phyloP scores from a whole-genome alignment of 2,329 filamentous ascomycete genomes.

The Neobulgaria alba region DNA sequence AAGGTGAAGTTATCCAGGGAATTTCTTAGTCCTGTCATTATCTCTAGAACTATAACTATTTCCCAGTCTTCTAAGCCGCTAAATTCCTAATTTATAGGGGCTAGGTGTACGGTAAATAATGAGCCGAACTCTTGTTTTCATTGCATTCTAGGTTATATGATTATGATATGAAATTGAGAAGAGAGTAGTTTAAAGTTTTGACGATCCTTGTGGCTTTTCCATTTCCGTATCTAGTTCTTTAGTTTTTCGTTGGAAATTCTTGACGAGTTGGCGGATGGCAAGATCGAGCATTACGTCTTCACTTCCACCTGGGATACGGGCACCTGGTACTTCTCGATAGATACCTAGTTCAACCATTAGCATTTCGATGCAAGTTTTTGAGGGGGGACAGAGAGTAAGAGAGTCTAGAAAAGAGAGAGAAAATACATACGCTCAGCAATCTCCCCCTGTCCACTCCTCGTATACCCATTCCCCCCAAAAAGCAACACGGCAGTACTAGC shows the following conservation, averaged over 20 bases:
- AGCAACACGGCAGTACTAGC: slow-evolving; percentile 60
- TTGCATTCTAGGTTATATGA: no score
- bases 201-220: slow-evolving; percentile 26
- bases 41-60: neutral
- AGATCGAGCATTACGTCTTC: slow-evolving; percentile 69
- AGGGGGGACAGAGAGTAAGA: no score
- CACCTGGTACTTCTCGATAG: slow-evolving; percentile 54
- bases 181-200: slow-evolving; percentile 35
- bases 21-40: neutral
- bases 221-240: slow-evolving; percentile 38
- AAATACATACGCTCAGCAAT: slow-evolving; percentile 58
- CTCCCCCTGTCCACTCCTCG: slow-evolving; percentile 60
- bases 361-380: slow-evolving; percentile 6
- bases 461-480: slow-evolving; percentile 69
- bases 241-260: slow-evolving; percentile 54
- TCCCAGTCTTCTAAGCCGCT: neutral
- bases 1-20: no score
- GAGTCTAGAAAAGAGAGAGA: no score
- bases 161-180: neutral
- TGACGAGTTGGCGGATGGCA: slow-evolving; percentile 60
- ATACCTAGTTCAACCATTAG: no score
- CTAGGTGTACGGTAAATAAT: no score
- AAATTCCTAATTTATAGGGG: neutral
- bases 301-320: slow-evolving; percentile 57
- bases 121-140: no score